A percentile compares a stretch with the other conserved stretches of the same genome.
Conservation (phyloP, 116 monocot species). For the Trichopus zeylanicus region DNA sequence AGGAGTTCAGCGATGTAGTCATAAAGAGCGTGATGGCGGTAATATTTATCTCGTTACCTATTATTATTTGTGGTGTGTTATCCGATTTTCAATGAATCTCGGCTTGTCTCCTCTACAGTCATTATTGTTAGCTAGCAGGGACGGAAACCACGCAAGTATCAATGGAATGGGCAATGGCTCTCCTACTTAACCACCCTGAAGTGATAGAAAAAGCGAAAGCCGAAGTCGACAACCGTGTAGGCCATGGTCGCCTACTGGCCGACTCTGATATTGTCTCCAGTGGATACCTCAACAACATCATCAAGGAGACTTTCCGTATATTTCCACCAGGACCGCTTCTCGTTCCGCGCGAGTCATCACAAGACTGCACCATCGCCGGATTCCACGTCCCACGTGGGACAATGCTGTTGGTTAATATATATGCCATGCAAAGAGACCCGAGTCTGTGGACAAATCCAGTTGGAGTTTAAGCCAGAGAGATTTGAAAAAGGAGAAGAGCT, state of each 20-base stretch:
- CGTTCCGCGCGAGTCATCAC: neutral
- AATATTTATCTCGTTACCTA: neutral
- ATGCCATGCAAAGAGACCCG: slow-evolving; percentile 3
- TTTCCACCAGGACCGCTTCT: neutral
- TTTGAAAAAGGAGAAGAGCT: neutral
- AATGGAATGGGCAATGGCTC: slow-evolving; percentile 29
- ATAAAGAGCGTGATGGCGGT: slow-evolving; percentile 1
- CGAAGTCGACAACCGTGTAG: slow-evolving; percentile 25
- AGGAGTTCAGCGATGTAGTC: neutral
- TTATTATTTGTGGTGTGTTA: too few species aligned
- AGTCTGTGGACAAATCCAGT: neutral
- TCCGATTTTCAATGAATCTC: too few species aligned
- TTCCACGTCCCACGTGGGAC: neutral
- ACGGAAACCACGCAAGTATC: slow-evolving; percentile 10
- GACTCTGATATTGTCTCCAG: slow-evolving; percentile 13
- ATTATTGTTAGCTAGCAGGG: slow-evolving; percentile 3
- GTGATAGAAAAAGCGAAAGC: neutral
- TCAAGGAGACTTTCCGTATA: slow-evolving; percentile 15
- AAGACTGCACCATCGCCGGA: neutral
- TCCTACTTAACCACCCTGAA: slow-evolving; percentile 23
- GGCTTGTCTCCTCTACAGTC: too few species aligned
- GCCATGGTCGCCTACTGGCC: neutral
- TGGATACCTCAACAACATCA: slow-evolving; percentile 9
- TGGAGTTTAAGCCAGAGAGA: slow-evolving; percentile 7
- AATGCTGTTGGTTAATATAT: neutral